Base-by-base conservation (phyloP, 2,329 filamentous ascomycete species). In the Cercospora sp. region DNA sequence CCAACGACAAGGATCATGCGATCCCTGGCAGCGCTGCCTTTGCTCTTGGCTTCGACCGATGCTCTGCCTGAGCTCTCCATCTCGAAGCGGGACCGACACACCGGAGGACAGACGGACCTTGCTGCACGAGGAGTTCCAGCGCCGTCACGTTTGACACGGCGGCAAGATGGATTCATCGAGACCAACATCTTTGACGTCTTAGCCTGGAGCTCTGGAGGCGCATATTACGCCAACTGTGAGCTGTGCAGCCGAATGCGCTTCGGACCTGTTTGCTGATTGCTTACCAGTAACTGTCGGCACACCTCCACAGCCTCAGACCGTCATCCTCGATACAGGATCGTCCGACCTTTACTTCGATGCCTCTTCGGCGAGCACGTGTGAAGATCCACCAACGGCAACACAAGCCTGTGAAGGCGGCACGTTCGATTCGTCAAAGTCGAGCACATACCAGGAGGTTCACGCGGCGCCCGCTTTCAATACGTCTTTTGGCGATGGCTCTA, bases 321-420 rank as follows among this genome's bases (percentile, higher is more conserved):
- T 78, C 51, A 75, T 78, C 59, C 72, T 79, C 60, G 77, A 79
- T 60, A 78, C 77, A 55, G 77, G 77, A 53, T 77, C 75, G 60
- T 73, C 72, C 30, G 77, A 79, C 53, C 74, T 78, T 10, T 78
- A 77, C 65, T 73, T 78, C 64, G 73, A 77, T 63, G 71, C 75
- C 7, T 73, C 74, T 2, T 59, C 66, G 23, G 73, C 77, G 3
- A 31, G 63, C 4, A 69, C 73, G 8, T 78, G 76, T 68, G 30
- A 73, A 28, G 40, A 62, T 8, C 60, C 60, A 13, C 60, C 60
- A 31, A 9, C 61, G 9, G 58, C 55, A 13, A 66, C 67, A 23
- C 64, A 75, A 57, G 68, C 70, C 36, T 78, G 76, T 63, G 73
- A 72, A 45, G 77, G 76, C 20, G 76, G 76, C 36, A 75, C 73